Evolutionary conservation across 2,329 filamentous ascomycete genomes (phyloP), one percentile per base, ranked within the genome.

Genomic region (Phoma sp.): DNA sequence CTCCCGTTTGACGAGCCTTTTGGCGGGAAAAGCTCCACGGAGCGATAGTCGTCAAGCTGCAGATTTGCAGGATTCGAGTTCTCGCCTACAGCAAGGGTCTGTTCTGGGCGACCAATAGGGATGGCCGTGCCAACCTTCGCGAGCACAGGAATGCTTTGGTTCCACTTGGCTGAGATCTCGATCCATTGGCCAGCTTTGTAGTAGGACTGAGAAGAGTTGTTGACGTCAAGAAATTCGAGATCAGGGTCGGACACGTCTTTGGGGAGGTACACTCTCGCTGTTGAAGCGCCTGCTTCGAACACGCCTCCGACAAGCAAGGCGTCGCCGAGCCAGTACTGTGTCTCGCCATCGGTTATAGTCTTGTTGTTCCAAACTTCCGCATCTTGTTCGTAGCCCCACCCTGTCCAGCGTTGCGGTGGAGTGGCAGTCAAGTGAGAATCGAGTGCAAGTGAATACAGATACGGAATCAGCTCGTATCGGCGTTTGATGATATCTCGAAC

Each of bases 301-400:
- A 91, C 86, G 4, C 88, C 88, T 2, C 86, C 86, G 7, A 91
- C 77, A 0, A 91, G 78, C 8, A 91, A 74, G 0, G 82, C 79
- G 50, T 89, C 85, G 10, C 88, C 88, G 22, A 91, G 82, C 88
- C 88, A 91, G 76, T 87, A 91, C 68, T 92, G 88, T 4, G 84
- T 83, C 62, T 91, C 88, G 7, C 88, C 88, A 27, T 83, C 78
- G 51, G 83, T 86, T 3, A 90, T 75, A 0, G 78, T 65, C 43
- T 79, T 79, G 2, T 77, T 84, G 3, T 25, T 70, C 88, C 88
- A 91, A 0, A 91, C 84, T 56, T 85, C 84, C 0, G 85, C 77
- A 61, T 91, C 88, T 0, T 74, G 66, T 67, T 91, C 88, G 63
- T 88, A 90, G 24, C 87, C 88, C 87, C 88, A 91, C 0, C 88